Evolutionary conservation across 2,329 filamentous ascomycete species (phyloP), one percentile per base, ranked within the genome.

Genomic region (Neobulgaria alba): DNA sequence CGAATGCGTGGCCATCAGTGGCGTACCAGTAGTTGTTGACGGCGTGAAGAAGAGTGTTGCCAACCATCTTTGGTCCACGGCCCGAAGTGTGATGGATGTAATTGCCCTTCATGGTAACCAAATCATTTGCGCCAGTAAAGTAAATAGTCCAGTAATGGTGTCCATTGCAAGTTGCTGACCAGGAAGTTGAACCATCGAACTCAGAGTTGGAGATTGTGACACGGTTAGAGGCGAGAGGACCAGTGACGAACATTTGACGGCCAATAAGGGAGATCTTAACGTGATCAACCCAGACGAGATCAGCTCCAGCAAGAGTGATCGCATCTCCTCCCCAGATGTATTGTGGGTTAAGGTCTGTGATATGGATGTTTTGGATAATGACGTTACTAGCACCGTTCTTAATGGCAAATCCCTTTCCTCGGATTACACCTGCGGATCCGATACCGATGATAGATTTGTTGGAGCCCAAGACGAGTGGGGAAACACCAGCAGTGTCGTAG

Each of bases 91-190:
- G 55, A 54, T 67, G 64, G 48, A 67, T 57, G 51, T 64, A 68
- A 57, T 71, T 69, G 32, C 60, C 58, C 38, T 62, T 58, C 40
- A 69, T 50, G 7, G 67, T 70, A 32, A 65, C 56, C 20, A 61
- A 51, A 43, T 68, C 67, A 15, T 53, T 54, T 8, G 59, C 57
- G 8, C 62, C 66, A 29, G 57, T 54, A 46, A 69, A 59, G 39
- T 66, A 61, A 42, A 67, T 57, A 2, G 57, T 57, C 67, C 67
- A 70, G 58, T 71, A 71, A 51, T 68, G 66, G 29, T 70, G 57
- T 19, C 56, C 57, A 41, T 71, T 63, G 47, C 67, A 71, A 18
- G 58, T 59, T 8, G 65, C 60, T 1, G 66, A 68, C 51, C 62
- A 67, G 17, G 50, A 55, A 0, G 67, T 67, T 2, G 48, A 44